Base-by-base conservation (phyloP, 2,329 filamentous ascomycete genomes). In the Tolypocladium nubicola region DNA sequence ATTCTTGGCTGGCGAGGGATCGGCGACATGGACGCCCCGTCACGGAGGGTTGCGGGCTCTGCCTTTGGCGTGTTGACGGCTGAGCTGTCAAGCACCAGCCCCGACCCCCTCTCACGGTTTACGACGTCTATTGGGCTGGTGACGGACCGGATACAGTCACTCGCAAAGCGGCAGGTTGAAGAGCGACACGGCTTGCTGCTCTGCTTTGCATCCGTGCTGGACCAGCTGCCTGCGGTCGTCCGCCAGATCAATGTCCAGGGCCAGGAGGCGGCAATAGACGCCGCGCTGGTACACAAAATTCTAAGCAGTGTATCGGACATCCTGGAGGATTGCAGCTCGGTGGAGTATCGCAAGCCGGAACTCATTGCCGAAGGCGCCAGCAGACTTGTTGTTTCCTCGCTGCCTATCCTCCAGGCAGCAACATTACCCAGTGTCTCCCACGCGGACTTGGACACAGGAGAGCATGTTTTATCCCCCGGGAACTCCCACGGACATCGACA, bases 1-100 rank as follows among this genome's bases (percentile, higher is more conserved):
- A 75, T 96, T 8, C 75, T 95, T 14, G 85, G 84, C 23, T 99
- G 94, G 94, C 82, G 93, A 69, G 94, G 94, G 1, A 82, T 95
- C n/a, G 86, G 87, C 0, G 90, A 95, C 61, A 77, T 84, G 10
- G 91, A 97, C 69, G 80, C 85, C 0, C 75, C 79, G 7, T 90
- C 90, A 1, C 82, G 94, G 60, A 80, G 89, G 63, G 80, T 83
- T 54, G 86, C 90, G 16, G 90, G 88, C 1, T 72, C 71, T 1
- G 85, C 89, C 0, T 85, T 93, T 63, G 89, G 89, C 7, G 67
- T 70, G 1, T 68, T 92, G 5, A 77, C 72, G 61, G 74, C 68
- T 40, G 72, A 75, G 57, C 64, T 75, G 40, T 72, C 74, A 11
- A 58, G 70, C 8, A 55, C 59, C 0, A 56, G 43, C 19, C 55